A percentile compares a stretch with the other conserved stretches of the same genome.
Evolutionary conservation across 2,329 filamentous ascomycete species (phyloP).

Genomic region (Calcarisporium arbuscula): DNA sequence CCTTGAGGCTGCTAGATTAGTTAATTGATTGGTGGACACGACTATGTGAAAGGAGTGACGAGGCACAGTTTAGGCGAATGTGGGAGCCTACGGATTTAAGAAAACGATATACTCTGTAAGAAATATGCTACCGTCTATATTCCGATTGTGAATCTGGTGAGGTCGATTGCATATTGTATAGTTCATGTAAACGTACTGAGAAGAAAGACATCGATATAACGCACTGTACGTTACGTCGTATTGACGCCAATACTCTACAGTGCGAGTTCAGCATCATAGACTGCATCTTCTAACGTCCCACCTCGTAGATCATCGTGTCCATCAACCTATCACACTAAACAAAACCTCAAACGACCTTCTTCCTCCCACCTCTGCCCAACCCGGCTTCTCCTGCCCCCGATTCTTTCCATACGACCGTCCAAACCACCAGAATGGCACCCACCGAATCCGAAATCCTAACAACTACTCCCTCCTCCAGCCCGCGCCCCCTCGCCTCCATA

Average conservation of each 20-base stretch:
- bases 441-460: conserved; percentile 69
- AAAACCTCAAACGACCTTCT: not conserved
- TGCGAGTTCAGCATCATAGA: not conserved
- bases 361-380: not conserved
- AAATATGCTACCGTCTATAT: too few species aligned
- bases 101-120: not conserved
- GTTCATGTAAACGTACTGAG: too few species aligned
- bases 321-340: not conserved
- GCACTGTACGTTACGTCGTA: too few species aligned
- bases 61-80: too few species aligned
- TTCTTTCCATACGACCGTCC: not conserved
- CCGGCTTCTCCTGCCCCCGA: not conserved
- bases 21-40: too few species aligned
- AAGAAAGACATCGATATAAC: too few species aligned
- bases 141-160: too few species aligned
- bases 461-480: conserved; percentile 72
- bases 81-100: conserved; percentile 14
- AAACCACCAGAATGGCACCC: conserved; percentile 61
- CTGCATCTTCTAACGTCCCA: not conserved
- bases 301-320: not conserved
- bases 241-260: not conserved
- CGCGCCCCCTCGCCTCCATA: conserved; percentile 67
- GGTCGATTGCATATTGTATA: too few species aligned
- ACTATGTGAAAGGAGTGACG: too few species aligned
- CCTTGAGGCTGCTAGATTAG: conserved; percentile 14